Conservation (phyloP, 1,139 yeast species). For the Saccharomyces pastorianus region DNA sequence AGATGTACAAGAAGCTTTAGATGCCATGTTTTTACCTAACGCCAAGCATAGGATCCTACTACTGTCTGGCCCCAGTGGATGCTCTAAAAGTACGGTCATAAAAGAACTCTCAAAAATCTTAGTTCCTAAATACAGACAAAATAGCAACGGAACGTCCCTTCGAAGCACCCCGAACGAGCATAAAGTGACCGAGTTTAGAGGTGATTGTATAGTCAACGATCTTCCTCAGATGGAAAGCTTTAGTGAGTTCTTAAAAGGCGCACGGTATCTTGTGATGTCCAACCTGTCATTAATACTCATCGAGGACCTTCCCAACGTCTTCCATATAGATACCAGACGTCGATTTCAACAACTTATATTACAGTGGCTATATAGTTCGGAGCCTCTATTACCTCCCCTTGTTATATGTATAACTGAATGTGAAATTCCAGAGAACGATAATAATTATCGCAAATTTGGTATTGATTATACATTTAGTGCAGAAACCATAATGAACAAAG, state of each 20-base stretch:
- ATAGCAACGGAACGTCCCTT: background rate
- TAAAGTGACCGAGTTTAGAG: constrained; percentile 43
- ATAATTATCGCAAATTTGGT: constrained; percentile 17
- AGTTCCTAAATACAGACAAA: constrained; percentile 26
- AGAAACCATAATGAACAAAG: constrained; percentile 56
- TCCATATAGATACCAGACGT: constrained; percentile 50
- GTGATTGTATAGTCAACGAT: constrained; percentile 35
- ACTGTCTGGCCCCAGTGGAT: constrained; percentile 80
- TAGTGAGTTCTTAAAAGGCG: constrained; percentile 53
- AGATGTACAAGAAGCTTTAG: constrained; percentile 45
- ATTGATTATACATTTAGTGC: constrained; percentile 51
- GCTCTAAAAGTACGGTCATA: constrained; percentile 67
- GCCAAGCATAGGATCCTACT: constrained; percentile 42
- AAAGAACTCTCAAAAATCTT: constrained; percentile 48
- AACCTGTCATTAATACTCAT: constrained; percentile 49
- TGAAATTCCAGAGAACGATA: constrained; percentile 1
- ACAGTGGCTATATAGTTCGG: constrained; percentile 47
- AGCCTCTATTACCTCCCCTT: constrained; percentile 51
- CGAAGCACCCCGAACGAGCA: background rate
- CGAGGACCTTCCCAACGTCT: constrained; percentile 81
- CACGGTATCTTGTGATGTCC: constrained; percentile 41
- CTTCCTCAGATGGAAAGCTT: constrained; percentile 44
- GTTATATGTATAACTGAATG: constrained; percentile 74
- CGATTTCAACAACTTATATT: constrained; percentile 47
- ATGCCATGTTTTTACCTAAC: constrained; percentile 38